Conservation (phyloP, 768 basidiomycete genomes). For the Phylloporus sp. region DNA sequence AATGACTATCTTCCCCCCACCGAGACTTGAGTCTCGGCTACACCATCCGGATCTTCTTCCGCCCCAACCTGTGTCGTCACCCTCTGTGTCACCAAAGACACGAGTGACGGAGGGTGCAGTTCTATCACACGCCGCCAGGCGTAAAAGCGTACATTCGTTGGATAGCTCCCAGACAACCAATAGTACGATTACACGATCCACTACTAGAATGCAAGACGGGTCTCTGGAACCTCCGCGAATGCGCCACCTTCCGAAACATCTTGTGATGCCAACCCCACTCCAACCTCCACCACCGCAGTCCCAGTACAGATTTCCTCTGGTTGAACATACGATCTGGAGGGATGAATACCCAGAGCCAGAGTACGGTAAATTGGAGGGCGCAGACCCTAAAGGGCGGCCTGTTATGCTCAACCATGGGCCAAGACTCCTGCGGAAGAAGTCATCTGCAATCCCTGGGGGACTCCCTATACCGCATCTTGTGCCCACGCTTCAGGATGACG, state of each 20-base stretch:
- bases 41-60: constrained; percentile 7
- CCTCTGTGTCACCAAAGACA: constrained; percentile 1
- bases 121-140: constrained; percentile 1
- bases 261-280: constrained; percentile 73
- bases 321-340: neutral
- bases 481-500: constrained; percentile 11
- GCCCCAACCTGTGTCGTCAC: constrained; percentile 4
- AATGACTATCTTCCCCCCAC: constrained; percentile 21
- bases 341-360: constrained; percentile 10
- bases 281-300: constrained; percentile 32
- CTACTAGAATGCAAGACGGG: constrained; percentile 6
- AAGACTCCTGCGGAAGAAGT: constrained; percentile 22
- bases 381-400: constrained; percentile 6
- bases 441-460: constrained; percentile 21
- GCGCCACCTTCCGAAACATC: constrained; percentile 53
- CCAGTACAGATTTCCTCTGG: constrained; percentile 12
- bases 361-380: neutral
- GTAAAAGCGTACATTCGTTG: constrained; percentile 9
- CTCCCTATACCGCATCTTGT: constrained; percentile 25
- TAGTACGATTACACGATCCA: constrained; percentile 1
- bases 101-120: constrained; percentile 1
- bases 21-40: constrained; percentile 14
- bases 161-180: constrained; percentile 6
- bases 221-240: constrained; percentile 16
- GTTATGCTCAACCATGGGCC: constrained; percentile 12